These are phyloP conservation scores for Nemania diffusa DNA, from an alignment of 2,329 filamentous ascomycete species.

Conservation along the genomic window DNA sequence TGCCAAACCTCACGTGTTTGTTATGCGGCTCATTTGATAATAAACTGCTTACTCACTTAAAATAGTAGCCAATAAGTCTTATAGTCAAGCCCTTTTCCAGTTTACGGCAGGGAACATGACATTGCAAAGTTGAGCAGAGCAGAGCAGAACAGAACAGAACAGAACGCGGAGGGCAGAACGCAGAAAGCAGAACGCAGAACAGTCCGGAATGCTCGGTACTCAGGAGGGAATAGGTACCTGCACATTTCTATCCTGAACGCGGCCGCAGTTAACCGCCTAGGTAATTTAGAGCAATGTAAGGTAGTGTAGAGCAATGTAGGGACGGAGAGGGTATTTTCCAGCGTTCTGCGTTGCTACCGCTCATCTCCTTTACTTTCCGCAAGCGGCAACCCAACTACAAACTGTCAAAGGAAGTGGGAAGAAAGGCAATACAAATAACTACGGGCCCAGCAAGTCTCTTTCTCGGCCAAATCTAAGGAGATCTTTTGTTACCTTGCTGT, in stretches of 20 bases:
- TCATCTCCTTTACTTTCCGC: constrained; percentile 42
- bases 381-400: constrained; percentile 45
- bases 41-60: constrained; percentile 18
- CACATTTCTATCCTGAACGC: constrained; percentile 41
- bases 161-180: neutral
- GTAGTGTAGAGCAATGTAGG: constrained; percentile 33
- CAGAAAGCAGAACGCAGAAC: constrained; percentile 15
- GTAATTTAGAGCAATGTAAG: constrained; percentile 40
- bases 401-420: constrained; percentile 41
- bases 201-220: constrained; percentile 45
- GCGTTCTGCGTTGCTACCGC: constrained; percentile 28
- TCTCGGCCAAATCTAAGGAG: constrained; percentile 38
- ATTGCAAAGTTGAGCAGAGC: constrained; percentile 29
- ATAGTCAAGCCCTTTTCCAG: constrained; percentile 22
- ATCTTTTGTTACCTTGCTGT: constrained; percentile 40
- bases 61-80: constrained; percentile 30
- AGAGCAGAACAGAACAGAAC: constrained; percentile 25
- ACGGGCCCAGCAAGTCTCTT: constrained; percentile 42
- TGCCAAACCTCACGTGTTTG: neutral
- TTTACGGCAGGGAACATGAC: constrained; percentile 23
- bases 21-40: constrained; percentile 9
- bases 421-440: constrained; percentile 48
- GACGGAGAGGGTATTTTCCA: constrained; percentile 32
- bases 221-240: constrained; percentile 31
- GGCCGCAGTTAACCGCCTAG: constrained; percentile 39